phyloP scores from a whole-genome alignment of 1,284 basidiomycete genomes.

The Ustilago nuda region DNA sequence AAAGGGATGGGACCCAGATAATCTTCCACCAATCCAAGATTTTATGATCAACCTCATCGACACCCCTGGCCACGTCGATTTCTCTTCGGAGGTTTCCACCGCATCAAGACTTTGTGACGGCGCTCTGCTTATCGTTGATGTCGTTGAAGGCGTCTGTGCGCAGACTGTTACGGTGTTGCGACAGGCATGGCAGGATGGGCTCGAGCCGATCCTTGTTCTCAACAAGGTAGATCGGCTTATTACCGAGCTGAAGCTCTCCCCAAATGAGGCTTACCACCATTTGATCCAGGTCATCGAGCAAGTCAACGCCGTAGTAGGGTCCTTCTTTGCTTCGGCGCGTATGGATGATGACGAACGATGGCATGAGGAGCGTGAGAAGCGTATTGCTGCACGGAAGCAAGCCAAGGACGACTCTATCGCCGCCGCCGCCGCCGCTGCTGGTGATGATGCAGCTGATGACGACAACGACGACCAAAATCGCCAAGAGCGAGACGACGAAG shows the following conservation, averaged over 20 bases:
- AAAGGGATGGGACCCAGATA: constrained; percentile 55
- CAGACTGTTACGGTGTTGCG: constrained; percentile 95
- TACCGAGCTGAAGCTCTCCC: constrained; percentile 90
- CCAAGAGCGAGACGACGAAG: constrained; percentile 90
- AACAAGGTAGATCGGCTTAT: constrained; percentile 97
- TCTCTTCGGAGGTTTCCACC: constrained; percentile 95
- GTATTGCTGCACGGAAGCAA: constrained; percentile 80
- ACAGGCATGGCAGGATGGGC: constrained; percentile 91
- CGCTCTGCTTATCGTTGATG: constrained; percentile 95
- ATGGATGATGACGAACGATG: constrained; percentile 92
- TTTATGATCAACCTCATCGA: constrained; percentile 95
- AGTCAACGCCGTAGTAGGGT: constrained; percentile 97
- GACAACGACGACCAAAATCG: constrained; percentile 48
- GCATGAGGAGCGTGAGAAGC: constrained; percentile 88
- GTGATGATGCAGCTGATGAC: constrained; percentile 75
- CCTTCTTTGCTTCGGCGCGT: constrained; percentile 93
- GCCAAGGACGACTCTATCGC: constrained; percentile 61
- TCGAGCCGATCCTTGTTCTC: constrained; percentile 92
- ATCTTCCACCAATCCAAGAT: constrained; percentile 70
- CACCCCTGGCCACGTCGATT: constrained; percentile 98
- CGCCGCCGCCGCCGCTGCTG: constrained; percentile 44
- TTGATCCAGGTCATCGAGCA: constrained; percentile 93
- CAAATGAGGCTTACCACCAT: constrained; percentile 93
- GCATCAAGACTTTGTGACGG: constrained; percentile 94
- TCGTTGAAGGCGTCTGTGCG: constrained; percentile 97